phyloP scores from a whole-genome alignment of 75 land plant species.

The Cunninghamia lanceolata region DNA sequence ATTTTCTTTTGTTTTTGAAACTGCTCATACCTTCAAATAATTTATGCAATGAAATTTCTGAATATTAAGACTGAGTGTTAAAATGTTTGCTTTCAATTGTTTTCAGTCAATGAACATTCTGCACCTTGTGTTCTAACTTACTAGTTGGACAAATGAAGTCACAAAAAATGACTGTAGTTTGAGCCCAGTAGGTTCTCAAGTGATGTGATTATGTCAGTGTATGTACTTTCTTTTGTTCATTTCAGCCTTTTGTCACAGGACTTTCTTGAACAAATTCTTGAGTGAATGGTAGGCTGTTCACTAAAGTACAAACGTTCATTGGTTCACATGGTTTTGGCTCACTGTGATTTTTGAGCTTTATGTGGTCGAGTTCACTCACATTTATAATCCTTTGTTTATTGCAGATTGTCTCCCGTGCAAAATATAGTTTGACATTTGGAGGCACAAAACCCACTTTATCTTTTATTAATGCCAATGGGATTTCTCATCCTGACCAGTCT shows the following conservation, averaged over 20 bases:
- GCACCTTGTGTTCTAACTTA: background rate
- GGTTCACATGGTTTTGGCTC: background rate
- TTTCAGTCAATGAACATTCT: background rate
- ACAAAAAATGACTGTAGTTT: background rate
- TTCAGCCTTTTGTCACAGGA: background rate
- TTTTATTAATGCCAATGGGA: slow-evolving; percentile 14
- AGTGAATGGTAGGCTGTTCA: background rate
- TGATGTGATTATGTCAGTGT: background rate
- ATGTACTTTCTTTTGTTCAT: background rate
- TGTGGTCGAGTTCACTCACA: background rate
- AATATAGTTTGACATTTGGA: slow-evolving; percentile 68
- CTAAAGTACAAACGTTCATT: background rate
- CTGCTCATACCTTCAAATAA: background rate
- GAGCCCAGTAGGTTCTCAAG: background rate
- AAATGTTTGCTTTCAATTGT: background rate
- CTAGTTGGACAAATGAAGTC: background rate
- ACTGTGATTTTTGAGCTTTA: background rate
- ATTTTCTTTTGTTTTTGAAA: background rate
- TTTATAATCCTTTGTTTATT: slow-evolving; percentile 9
- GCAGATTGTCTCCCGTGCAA: slow-evolving; percentile 81
- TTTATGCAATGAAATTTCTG: background rate
- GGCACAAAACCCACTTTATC: slow-evolving; percentile 51
- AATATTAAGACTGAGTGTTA: background rate
- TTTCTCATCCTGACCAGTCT: background rate
- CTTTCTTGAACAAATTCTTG: background rate